A percentile compares a stretch with the other conserved stretches of the same genome.
phyloP scores from a whole-genome alignment of 2,329 filamentous ascomycete genomes.

The Penicillium italicum region DNA sequence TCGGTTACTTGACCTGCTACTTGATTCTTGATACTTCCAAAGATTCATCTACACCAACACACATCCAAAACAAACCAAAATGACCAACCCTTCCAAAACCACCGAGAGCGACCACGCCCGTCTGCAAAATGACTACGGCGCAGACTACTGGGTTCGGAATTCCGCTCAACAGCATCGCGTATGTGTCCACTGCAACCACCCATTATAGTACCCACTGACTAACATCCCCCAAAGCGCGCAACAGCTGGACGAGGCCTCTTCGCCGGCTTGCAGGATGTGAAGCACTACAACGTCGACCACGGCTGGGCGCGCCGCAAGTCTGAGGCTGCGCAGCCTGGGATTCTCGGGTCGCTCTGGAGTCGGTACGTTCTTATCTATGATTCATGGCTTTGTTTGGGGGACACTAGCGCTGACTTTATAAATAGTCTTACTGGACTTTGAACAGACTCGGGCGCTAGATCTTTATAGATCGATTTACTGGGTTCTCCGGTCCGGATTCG shows the following conservation, averaged over 20 bases:
- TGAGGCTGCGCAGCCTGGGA: conserved; percentile 10
- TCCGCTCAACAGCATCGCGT: conserved; percentile 22
- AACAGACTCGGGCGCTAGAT: conserved; percentile 7
- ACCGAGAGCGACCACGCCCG: conserved; percentile 13
- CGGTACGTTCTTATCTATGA: conserved; percentile 19
- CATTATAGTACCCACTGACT: neutral
- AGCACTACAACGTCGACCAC: conserved; percentile 38
- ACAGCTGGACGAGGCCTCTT: conserved; percentile 39
- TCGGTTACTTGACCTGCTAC: neutral
- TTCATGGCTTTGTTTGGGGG: neutral
- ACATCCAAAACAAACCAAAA: conserved; percentile 4
- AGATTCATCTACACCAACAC: neutral
- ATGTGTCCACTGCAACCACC: conserved; percentile 1
- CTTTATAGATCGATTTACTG: neutral
- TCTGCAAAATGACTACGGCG: conserved; percentile 35
- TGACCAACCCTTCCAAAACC: conserved; percentile 9
- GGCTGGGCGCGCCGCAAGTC: conserved; percentile 35
- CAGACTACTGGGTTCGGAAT: conserved; percentile 36
- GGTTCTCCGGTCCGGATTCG: neutral
- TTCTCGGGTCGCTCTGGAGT: conserved; percentile 19
- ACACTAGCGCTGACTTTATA: neutral
- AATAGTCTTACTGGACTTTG: conserved; percentile 12
- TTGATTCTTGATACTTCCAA: neutral
- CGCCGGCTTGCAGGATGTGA: conserved; percentile 38
- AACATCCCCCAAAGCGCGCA: conserved; percentile 22